A percentile compares a stretch with the other conserved stretches of the same genome.
Evolutionary conservation across 306 rosid genomes (phyloP).

Genomic region (Neltuma alba): DNA sequence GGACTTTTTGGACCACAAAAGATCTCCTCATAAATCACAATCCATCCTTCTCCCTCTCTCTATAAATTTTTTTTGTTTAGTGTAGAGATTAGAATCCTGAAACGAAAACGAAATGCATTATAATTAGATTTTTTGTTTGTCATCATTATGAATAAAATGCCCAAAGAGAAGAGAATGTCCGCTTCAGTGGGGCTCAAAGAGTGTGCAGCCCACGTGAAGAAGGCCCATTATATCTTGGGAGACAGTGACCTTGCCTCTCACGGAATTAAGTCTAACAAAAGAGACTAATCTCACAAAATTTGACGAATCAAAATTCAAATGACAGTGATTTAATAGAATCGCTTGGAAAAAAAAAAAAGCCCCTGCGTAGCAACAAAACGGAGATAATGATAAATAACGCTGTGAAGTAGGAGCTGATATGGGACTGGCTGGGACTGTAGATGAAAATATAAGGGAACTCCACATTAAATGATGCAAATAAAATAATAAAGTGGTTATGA

Average conservation of each 20-base stretch:
- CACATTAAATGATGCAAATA: neutral
- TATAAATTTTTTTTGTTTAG: neutral
- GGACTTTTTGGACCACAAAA: conserved; percentile 12
- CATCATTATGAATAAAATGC: neutral
- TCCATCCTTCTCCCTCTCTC: neutral
- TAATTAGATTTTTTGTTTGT: neutral
- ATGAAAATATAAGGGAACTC: neutral
- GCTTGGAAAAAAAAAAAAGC: too few relatives aligned
- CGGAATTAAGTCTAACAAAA: too few relatives aligned
- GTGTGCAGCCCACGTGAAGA: conserved; percentile 43
- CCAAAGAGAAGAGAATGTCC: conserved; percentile 19
- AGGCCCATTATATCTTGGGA: neutral
- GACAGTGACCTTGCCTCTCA: neutral
- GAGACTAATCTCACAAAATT: too few relatives aligned
- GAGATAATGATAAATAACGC: neutral
- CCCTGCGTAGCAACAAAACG: too few relatives aligned
- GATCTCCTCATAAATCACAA: neutral
- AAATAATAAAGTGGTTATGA: neutral
- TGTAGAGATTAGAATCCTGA: neutral
- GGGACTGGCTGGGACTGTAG: neutral
- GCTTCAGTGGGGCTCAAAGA: conserved; percentile 25
- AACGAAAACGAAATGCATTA: conserved; percentile 20
- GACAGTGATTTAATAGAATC: too few relatives aligned
- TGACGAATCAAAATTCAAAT: too few relatives aligned
- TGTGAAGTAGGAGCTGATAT: neutral